Conservation (phyloP, 1,284 basidiomycete species). For the Peniophora sp. region DNA sequence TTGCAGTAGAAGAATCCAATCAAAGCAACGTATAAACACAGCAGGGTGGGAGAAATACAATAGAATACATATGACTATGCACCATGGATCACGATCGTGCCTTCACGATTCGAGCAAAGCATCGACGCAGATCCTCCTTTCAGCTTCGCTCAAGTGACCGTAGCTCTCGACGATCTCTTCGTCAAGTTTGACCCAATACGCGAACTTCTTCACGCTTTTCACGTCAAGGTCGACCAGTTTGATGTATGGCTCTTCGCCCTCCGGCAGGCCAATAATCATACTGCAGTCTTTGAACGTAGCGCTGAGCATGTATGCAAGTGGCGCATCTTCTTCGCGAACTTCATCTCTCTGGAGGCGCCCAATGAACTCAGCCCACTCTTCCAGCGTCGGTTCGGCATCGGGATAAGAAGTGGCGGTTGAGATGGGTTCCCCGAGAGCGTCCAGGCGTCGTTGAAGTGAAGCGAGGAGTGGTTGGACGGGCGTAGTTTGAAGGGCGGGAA, state of each 20-base stretch:
- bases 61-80: too few species aligned
- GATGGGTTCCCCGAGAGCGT: slow-evolving; percentile 52
- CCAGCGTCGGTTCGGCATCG: slow-evolving; percentile 37
- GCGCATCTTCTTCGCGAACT: too few species aligned
- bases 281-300: slow-evolving; percentile 98
- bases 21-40: too few species aligned
- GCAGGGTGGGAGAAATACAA: too few species aligned
- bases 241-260: slow-evolving; percentile 25
- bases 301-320: slow-evolving; percentile 72
- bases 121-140: slow-evolving; percentile 27
- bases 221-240: slow-evolving; percentile 83
- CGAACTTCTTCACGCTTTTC: slow-evolving; percentile 64
- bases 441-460: slow-evolving; percentile 68
- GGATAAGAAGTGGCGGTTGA: not conserved
- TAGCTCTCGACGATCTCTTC: slow-evolving; percentile 54
- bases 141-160: slow-evolving; percentile 15
- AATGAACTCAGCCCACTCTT: slow-evolving; percentile 56
- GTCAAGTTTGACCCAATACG: slow-evolving; percentile 72
- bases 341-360: slow-evolving; percentile 34
- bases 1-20: too few species aligned
- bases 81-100: too few species aligned
- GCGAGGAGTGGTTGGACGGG: slow-evolving; percentile 53
- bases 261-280: slow-evolving; percentile 57
- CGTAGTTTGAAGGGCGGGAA: slow-evolving; percentile 45
- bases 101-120: not conserved